phyloP scores from a whole-genome alignment of 2,329 filamentous ascomycete species.

The Phaeosphaeria sp. region DNA sequence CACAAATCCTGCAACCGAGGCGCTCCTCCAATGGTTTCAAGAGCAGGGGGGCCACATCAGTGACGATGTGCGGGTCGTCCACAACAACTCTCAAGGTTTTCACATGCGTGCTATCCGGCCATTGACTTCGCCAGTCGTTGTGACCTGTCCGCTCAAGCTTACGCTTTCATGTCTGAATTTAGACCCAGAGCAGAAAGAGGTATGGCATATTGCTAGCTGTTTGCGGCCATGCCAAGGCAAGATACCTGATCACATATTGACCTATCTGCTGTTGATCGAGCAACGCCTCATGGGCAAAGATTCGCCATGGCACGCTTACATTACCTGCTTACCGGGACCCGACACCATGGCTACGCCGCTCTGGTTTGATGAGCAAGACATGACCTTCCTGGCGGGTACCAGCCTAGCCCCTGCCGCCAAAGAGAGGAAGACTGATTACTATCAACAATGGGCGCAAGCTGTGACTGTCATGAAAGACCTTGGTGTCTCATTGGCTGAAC shows the following conservation, averaged over 20 bases:
- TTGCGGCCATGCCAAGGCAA: slow-evolving; percentile 31
- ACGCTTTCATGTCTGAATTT: slow-evolving; percentile 47
- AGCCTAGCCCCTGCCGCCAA: slow-evolving; percentile 36
- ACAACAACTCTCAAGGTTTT: slow-evolving; percentile 35
- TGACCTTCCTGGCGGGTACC: slow-evolving; percentile 44
- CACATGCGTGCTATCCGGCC: slow-evolving; percentile 35
- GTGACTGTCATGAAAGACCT: slow-evolving; percentile 23
- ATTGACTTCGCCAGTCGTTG: slow-evolving; percentile 29
- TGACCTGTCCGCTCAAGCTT: slow-evolving; percentile 40
- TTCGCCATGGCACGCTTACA: slow-evolving; percentile 47
- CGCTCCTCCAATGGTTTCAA: slow-evolving; percentile 40
- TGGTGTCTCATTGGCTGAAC: slow-evolving; percentile 20
- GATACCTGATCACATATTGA: slow-evolving; percentile 42
- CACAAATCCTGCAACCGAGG: slow-evolving; percentile 18
- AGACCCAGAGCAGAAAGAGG: slow-evolving; percentile 32
- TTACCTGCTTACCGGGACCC: slow-evolving; percentile 40
- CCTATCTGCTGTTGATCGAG: slow-evolving; percentile 46
- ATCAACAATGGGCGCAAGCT: slow-evolving; percentile 34
- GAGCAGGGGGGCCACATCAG: slow-evolving; percentile 40
- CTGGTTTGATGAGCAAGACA: slow-evolving; percentile 45
- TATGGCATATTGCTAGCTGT: slow-evolving; percentile 32
- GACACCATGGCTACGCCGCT: slow-evolving; percentile 45
- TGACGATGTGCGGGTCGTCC: slow-evolving; percentile 36
- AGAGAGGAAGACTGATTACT: slow-evolving; percentile 25
- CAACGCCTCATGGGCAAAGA: slow-evolving; percentile 32